phyloP scores from a whole-genome alignment of 2,329 filamentous ascomycete genomes.

The Pseudogymnoascus sp. region DNA sequence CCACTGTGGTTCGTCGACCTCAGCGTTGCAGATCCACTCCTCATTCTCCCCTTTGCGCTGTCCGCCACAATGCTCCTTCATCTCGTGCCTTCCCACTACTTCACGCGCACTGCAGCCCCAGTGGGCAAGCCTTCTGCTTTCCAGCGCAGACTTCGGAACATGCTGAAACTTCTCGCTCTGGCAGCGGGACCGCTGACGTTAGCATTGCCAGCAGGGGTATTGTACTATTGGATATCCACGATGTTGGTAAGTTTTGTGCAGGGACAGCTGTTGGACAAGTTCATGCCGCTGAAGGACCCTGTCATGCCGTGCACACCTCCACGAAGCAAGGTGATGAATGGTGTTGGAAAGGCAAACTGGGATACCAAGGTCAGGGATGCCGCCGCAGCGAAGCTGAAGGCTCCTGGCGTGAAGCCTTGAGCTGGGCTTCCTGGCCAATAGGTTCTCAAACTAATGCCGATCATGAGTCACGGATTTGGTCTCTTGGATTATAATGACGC shows the following conservation, averaged over 20 bases:
- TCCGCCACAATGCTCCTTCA: constrained; percentile 42
- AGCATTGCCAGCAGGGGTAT: constrained; percentile 36
- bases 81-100: constrained; percentile 25
- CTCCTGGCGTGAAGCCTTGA: background rate
- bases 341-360: background rate
- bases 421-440: background rate
- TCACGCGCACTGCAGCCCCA: constrained; percentile 10
- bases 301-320: constrained; percentile 24
- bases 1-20: constrained; percentile 54
- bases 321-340: background rate
- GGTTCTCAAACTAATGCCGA: background rate
- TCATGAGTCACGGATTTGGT: background rate
- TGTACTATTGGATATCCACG: constrained; percentile 45
- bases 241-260: constrained; percentile 36
- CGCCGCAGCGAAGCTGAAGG: background rate
- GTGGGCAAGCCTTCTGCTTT: constrained; percentile 16
- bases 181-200: constrained; percentile 32
- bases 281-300: constrained; percentile 31
- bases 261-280: constrained; percentile 31
- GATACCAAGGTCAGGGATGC: constrained; percentile 3
- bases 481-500: background rate
- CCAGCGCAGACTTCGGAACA: constrained; percentile 24
- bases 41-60: constrained; percentile 41
- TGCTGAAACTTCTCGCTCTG: constrained; percentile 33
- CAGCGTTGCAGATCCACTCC: constrained; percentile 43